Conservation (phyloP, 192 early-diverging fungal species). For the Funneliformis mosseae region DNA sequence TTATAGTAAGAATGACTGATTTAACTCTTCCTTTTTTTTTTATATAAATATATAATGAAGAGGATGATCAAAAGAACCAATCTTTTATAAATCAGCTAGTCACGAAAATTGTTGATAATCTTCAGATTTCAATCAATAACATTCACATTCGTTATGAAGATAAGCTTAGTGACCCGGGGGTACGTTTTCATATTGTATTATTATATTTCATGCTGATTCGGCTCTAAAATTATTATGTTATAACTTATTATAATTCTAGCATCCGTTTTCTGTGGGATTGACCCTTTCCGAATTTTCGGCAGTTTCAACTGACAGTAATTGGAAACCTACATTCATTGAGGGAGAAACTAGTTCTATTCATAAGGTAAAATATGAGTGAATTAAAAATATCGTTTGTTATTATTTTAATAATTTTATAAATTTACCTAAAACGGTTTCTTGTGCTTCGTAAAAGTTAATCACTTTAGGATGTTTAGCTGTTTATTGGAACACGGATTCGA, state of each 20-base stretch:
- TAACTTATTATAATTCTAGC: constrained; percentile 41
- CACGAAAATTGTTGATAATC: constrained; percentile 94
- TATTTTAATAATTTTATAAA: no score
- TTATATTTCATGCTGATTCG: constrained; percentile 9
- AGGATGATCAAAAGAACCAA: constrained; percentile 71
- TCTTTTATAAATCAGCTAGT: constrained; percentile 87
- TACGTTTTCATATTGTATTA: constrained; percentile 9
- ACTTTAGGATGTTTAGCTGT: constrained; percentile 71
- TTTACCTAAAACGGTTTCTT: background rate
- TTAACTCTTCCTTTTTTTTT: background rate
- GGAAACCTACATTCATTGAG: constrained; percentile 80
- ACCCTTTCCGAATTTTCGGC: constrained; percentile 91
- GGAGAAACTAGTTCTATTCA: constrained; percentile 78
- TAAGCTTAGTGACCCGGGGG: constrained; percentile 68
- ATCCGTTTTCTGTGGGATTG: constrained; percentile 85
- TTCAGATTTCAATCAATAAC: constrained; percentile 93
- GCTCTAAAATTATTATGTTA: constrained; percentile 15
- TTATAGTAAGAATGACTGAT: background rate
- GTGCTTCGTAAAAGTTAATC: constrained; percentile 45
- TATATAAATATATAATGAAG: constrained; percentile 29
- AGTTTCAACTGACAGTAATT: constrained; percentile 84
- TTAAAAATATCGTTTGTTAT: background rate
- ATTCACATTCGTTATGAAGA: constrained; percentile 98
- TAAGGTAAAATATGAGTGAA: constrained; percentile 65
- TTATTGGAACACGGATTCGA: constrained; percentile 87